A percentile compares a stretch with the other conserved stretches of the same genome.
Conservation (phyloP, 257 asterid species). For the Ilex aquifolium region DNA sequence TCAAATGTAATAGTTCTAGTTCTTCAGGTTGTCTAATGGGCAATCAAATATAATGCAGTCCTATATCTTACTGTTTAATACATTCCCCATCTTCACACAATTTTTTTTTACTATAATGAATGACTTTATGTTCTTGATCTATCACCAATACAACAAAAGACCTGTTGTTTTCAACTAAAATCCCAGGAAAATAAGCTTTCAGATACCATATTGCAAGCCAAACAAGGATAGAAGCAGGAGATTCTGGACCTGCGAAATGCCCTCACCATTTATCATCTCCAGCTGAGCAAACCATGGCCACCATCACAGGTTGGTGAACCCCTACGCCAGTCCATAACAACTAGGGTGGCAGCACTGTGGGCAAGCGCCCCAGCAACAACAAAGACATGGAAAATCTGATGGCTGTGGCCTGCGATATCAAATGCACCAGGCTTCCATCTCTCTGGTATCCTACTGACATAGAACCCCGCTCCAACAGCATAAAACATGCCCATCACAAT, state of each 20-base stretch:
- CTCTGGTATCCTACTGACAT: conserved; percentile 74
- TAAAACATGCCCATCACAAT: conserved; percentile 65
- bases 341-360: conserved; percentile 60
- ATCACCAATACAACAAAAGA: too few relatives aligned
- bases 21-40: too few relatives aligned
- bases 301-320: conserved; percentile 23
- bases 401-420: conserved; percentile 89
- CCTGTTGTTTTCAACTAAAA: too few relatives aligned
- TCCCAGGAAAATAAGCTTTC: too few relatives aligned
- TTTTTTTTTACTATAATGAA: too few relatives aligned
- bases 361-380: conserved; percentile 85
- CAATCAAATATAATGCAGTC: too few relatives aligned
- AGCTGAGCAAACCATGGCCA: not conserved
- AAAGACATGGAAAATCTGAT: conserved; percentile 80
- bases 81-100: too few relatives aligned
- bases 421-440: conserved; percentile 83
- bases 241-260: not conserved
- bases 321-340: conserved; percentile 76
- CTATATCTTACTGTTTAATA: too few relatives aligned
- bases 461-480: conserved; percentile 61
- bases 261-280: not conserved
- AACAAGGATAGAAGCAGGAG: not conserved
- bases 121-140: too few relatives aligned
- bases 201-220: not conserved
- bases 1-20: too few relatives aligned